Evolutionary conservation across 768 basidiomycete genomes (phyloP).

Genomic region (Serendipita sp.): DNA sequence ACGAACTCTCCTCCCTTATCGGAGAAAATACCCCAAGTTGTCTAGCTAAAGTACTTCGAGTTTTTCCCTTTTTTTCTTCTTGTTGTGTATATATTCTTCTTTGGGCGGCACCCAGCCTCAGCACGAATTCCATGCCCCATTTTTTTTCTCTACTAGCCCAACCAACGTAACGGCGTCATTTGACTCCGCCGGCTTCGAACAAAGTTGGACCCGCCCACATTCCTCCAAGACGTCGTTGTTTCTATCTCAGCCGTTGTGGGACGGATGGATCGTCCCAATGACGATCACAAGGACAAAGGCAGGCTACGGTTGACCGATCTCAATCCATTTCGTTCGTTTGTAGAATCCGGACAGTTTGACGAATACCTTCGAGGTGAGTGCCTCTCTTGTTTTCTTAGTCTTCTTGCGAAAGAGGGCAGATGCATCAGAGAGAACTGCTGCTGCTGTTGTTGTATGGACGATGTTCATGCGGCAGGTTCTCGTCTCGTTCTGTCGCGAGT

Average conservation of each 20-base stretch:
- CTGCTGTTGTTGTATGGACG: too few species aligned
- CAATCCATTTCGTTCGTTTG: background rate
- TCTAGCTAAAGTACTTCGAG: background rate
- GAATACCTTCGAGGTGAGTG: background rate
- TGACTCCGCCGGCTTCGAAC: background rate
- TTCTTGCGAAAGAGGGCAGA: too few species aligned
- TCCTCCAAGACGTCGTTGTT: background rate
- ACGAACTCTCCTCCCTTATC: background rate
- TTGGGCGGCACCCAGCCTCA: too few species aligned
- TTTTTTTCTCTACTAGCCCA: background rate
- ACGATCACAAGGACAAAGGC: background rate
- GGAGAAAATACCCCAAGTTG: background rate
- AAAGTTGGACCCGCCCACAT: background rate
- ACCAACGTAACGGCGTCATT: background rate
- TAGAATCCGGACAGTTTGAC: constrained; percentile 1
- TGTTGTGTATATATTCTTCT: background rate
- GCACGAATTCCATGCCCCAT: too few species aligned
- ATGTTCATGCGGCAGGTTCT: too few species aligned
- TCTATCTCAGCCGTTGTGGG: background rate
- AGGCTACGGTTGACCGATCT: background rate
- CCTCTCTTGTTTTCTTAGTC: too few species aligned
- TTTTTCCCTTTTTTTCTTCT: background rate
- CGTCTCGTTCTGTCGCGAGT: too few species aligned
- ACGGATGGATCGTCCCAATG: constrained; percentile 7
- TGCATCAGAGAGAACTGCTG: too few species aligned